A percentile compares a stretch with the other conserved stretches of the same genome.
Conservation (phyloP, 371 early-diverging fungal species). For the Neoconidiobolus thromboides region DNA sequence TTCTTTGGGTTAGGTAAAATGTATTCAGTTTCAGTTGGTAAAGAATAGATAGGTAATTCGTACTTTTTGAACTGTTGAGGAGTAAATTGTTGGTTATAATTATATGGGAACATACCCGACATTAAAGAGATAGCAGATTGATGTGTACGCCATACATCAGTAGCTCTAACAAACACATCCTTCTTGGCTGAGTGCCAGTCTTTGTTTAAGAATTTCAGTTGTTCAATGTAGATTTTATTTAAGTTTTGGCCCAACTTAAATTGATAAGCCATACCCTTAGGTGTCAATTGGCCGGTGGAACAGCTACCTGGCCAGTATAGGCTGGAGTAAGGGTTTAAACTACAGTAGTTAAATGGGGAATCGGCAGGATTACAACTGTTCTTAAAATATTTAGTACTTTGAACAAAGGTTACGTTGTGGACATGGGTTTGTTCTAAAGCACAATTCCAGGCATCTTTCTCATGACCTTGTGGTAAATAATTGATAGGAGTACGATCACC, state of each 20-base stretch:
- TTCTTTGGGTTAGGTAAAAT: neutral
- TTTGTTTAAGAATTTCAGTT: neutral
- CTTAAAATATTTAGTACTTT: neutral
- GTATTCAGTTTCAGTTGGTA: neutral
- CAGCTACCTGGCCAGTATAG: neutral
- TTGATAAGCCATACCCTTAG: neutral
- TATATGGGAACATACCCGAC: neutral
- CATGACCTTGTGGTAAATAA: neutral
- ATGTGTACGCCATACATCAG: neutral
- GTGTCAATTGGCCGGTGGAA: neutral
- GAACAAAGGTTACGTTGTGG: neutral
- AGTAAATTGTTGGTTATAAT: too few relatives aligned
- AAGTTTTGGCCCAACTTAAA: neutral
- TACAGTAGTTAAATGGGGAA: neutral
- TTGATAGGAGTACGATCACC: slow-evolving; percentile 8
- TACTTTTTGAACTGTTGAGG: too few relatives aligned
- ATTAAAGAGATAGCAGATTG: neutral
- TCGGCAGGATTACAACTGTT: too few relatives aligned
- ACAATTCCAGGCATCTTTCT: neutral
- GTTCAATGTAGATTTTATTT: neutral
- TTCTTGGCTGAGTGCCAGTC: neutral
- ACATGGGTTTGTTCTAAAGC: neutral
- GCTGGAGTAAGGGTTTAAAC: too few relatives aligned
- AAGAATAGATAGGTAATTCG: neutral
- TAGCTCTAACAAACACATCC: neutral